phyloP scores from a whole-genome alignment of 371 early-diverging fungal genomes.

The Basidiobolus meristosporus region DNA sequence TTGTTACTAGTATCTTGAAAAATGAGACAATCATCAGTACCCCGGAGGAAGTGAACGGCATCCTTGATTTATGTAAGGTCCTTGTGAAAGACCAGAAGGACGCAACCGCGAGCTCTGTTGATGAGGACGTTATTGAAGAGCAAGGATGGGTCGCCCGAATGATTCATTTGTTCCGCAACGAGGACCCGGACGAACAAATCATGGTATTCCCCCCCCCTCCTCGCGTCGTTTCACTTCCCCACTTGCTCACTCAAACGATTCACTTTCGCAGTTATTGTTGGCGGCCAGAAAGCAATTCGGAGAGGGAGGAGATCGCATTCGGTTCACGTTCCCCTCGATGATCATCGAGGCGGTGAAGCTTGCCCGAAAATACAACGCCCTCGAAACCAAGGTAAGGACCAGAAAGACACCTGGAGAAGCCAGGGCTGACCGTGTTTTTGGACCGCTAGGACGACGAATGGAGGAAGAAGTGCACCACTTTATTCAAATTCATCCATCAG shows the following conservation, averaged over 20 bases:
- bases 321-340: slow-evolving; percentile 74
- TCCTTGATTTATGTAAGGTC: slow-evolving; percentile 61
- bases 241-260: not conserved
- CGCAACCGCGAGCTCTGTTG: slow-evolving; percentile 11
- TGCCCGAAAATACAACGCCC: slow-evolving; percentile 22
- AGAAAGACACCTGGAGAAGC: not conserved
- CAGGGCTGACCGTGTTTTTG: not conserved
- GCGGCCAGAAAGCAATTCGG: slow-evolving; percentile 61
- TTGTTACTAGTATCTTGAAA: slow-evolving; percentile 41
- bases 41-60: slow-evolving; percentile 59
- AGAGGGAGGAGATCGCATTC: slow-evolving; percentile 67
- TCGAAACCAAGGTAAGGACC: slow-evolving; percentile 15
- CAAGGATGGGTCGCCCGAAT: slow-evolving; percentile 67
- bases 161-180: slow-evolving; percentile 54
- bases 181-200: slow-evolving; percentile 52
- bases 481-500: slow-evolving; percentile 61
- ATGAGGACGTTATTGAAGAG: slow-evolving; percentile 31
- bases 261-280: slow-evolving; percentile 56
- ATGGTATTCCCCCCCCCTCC: slow-evolving; percentile 15
- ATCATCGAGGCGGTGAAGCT: slow-evolving; percentile 51
- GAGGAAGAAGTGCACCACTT: slow-evolving; percentile 33
- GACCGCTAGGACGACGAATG: slow-evolving; percentile 24
- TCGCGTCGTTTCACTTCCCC: not conserved
- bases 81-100: slow-evolving; percentile 63
- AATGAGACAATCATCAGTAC: slow-evolving; percentile 41